These are phyloP conservation scores for Cantharellus anzutake DNA, from an alignment of 768 basidiomycete genomes.

Conservation along the genomic window DNA sequence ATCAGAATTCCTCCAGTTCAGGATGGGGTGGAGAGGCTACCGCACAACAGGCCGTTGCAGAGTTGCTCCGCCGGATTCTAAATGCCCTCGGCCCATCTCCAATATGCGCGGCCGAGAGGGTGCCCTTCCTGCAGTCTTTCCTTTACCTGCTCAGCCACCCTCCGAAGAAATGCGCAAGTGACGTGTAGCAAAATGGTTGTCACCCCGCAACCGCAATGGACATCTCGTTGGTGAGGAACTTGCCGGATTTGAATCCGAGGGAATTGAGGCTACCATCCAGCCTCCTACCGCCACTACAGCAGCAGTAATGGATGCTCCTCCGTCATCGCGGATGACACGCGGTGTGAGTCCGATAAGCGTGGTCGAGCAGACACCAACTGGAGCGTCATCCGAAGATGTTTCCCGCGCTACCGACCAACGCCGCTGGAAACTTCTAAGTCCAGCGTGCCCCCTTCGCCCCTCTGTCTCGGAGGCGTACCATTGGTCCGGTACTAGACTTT, in stretches of 20 bases:
- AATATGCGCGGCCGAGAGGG: background rate
- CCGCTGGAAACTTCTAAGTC: background rate
- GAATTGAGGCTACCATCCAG: background rate
- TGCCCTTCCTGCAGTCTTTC: background rate
- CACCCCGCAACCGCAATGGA: background rate
- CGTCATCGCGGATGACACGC: background rate
- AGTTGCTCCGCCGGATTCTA: background rate
- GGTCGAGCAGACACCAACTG: background rate
- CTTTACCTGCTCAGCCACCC: background rate
- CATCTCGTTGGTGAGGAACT: background rate
- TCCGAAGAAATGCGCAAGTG: background rate
- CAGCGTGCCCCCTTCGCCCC: background rate
- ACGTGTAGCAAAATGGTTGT: background rate
- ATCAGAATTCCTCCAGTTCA: background rate
- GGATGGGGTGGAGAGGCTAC: background rate
- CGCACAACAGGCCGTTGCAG: background rate
- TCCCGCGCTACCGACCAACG: background rate
- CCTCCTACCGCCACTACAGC: background rate
- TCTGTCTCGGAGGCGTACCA: background rate
- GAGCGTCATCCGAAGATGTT: background rate
- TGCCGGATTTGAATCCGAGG: background rate
- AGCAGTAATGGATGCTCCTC: background rate
- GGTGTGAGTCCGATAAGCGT: background rate
- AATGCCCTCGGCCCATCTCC: conserved; percentile 1
- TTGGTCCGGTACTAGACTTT: conserved; percentile 7